Evolutionary conservation across 257 asterid species (phyloP), one percentile per base, ranked within the genome.

Genomic region (Solanum bulbocastanum): DNA sequence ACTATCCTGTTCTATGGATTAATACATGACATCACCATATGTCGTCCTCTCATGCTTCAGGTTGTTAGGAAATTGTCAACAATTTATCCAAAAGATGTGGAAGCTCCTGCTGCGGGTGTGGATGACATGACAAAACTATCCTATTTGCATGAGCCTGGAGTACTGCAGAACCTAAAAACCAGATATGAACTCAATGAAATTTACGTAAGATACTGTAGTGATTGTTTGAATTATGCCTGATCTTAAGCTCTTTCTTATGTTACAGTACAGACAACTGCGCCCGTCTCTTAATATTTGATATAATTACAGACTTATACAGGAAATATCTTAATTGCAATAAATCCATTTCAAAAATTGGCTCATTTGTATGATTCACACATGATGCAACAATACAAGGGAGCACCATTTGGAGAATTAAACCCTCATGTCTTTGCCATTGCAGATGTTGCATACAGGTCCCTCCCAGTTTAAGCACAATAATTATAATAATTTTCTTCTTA

Each of bases 381-480:
- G 99, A 97, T 97, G 99, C 96, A 94, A 92, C 99, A 97, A 87
- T 97, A 97, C 93, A 95, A 95, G 89, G 98, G 98, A 88, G 98
- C 99, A 27, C 95, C 96, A 86, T 93, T 95, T 46, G 99, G 99
- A 86, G 99, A 97, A 88, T 89, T 97, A 89, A 97, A 98, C 90
- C 99, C 99, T 88, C 99, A 97, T 84, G 98, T 97, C 69, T 97
- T 97, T 94, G 99, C 99, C 86, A 94, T 97, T 90, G 99, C 99
- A 83, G 99, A 97, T 93, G 99, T 94, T 88, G 98, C 99, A 20
- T 97, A 95, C 98, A 95, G 99, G 98, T 96, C 86, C 88, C 46
- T 79, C 52, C 84, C 84, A 87, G 40, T 44, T 91, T 83, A 86
- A 89, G 79, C 49, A 74, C 46, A 37, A 72, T 72, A 72, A 82